These are phyloP conservation scores for Gremmenia infestans DNA, from an alignment of 2,329 filamentous ascomycete species.

Conservation along the genomic window DNA sequence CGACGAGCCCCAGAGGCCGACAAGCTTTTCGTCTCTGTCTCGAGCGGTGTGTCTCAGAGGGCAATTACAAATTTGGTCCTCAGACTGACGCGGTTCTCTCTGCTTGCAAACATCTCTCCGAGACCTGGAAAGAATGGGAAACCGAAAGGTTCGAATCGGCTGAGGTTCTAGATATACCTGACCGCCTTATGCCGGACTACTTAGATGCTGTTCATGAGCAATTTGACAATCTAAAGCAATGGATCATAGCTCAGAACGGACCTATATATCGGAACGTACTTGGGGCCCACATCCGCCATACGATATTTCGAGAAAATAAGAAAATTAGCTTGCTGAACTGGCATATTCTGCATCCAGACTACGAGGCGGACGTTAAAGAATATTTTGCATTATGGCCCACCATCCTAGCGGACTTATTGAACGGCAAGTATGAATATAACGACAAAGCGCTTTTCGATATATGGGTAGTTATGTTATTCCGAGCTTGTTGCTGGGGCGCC, in stretches of 20 bases:
- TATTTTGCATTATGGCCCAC: slow-evolving; percentile 14
- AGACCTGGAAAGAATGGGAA: slow-evolving; percentile 11
- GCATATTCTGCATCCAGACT: slow-evolving; percentile 8
- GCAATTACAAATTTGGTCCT: neutral
- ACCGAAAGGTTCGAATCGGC: neutral
- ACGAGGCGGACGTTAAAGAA: slow-evolving; percentile 13
- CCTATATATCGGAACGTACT: slow-evolving; percentile 12
- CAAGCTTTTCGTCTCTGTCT: slow-evolving; percentile 15
- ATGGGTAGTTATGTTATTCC: slow-evolving; percentile 21
- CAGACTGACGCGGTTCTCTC: slow-evolving; percentile 4
- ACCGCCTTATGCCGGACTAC: neutral
- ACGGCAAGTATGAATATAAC: slow-evolving; percentile 6
- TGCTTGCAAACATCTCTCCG: slow-evolving; percentile 3
- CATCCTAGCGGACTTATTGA: slow-evolving; percentile 10
- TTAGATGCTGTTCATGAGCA: slow-evolving; percentile 3
- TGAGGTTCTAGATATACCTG: neutral
- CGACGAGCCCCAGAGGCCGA: slow-evolving; percentile 14
- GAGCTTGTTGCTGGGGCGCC: slow-evolving; percentile 21
- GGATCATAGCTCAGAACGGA: neutral
- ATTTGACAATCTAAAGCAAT: neutral
- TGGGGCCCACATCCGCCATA: slow-evolving; percentile 13
- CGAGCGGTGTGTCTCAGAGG: slow-evolving; percentile 11
- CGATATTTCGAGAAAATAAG: slow-evolving; percentile 7
- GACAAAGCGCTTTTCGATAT: slow-evolving; percentile 16
- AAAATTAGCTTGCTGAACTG: slow-evolving; percentile 3